These are phyloP conservation scores for Wallemia ichthyophaga DNA, from an alignment of 1,284 basidiomycete species.

Conservation along the genomic window DNA sequence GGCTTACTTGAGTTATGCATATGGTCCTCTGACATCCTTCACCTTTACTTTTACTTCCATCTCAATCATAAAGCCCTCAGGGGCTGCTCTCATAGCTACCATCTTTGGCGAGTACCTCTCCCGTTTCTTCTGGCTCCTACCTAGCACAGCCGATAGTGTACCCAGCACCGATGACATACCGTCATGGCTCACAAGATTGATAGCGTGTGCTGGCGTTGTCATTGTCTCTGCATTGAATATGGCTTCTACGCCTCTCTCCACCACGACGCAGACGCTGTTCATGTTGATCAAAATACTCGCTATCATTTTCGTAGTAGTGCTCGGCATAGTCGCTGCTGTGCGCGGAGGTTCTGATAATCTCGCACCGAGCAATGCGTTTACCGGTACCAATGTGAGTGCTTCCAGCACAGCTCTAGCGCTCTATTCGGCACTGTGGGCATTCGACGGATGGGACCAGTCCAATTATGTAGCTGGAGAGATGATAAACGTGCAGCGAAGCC, in stretches of 20 bases:
- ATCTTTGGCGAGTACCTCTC: not conserved
- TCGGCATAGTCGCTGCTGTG: not conserved
- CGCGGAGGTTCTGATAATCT: not conserved
- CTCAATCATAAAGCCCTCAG: not conserved
- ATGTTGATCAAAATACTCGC: not conserved
- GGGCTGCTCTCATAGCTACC: not conserved
- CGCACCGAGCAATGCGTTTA: not conserved
- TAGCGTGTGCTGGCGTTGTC: not conserved
- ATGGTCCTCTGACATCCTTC: not conserved
- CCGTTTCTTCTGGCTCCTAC: not conserved
- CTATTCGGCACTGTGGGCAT: constrained; percentile 15
- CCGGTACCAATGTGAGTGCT: not conserved
- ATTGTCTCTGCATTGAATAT: not conserved
- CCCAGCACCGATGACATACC: not conserved
- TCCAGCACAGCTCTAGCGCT: constrained; percentile 10
- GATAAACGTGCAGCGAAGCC: constrained; percentile 10
- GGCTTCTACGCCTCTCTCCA: not conserved
- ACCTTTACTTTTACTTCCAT: not conserved
- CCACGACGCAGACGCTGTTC: not conserved
- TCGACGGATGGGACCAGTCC: constrained; percentile 14
- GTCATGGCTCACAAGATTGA: not conserved
- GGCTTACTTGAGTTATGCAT: not conserved
- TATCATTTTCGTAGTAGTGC: not conserved
- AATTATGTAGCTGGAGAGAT: constrained; percentile 15
- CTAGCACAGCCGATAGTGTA: too few relatives aligned